Base-by-base conservation (phyloP, 768 basidiomycete species). In the Trametes sanguinea region DNA sequence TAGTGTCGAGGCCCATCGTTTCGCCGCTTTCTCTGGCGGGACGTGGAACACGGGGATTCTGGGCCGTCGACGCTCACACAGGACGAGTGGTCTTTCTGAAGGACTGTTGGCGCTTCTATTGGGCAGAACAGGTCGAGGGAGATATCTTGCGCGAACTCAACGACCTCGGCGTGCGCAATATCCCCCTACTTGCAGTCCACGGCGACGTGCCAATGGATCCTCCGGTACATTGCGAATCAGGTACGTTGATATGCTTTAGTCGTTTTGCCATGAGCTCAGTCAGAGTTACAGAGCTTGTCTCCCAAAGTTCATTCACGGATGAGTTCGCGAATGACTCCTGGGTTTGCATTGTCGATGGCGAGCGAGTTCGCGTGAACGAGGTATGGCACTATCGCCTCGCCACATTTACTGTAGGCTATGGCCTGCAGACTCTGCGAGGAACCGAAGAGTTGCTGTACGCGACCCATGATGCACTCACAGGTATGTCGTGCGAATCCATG, bases 31-130 rank as follows among this genome's bases (percentile, higher is more conserved):
- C 37, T 2, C 17, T 64, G 11, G 39, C 11, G 13, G 53, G 62
- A 1, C 62, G 62, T 10, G 51, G 39, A 3, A 64, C 62, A 27
- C 33, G 52, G 3, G 62, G 57, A 3, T 59, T 54, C 33, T 64
- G 62, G 62, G 62, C 62, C 5, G 57, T 64, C 14, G 29, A 54
- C 13, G 43, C 10, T 5, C n/a, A 2, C 29, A 43, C 57, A 2
- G 29, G 40, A 3, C 50, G n/a, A 3, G n/a, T 63, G 27, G 57
- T 40, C 0, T 63, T 63, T 52, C 33, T 63, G 9, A 63, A 63
- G 48, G 62, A 63, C 14, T 55, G 52, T 2, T 64, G 62, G 62
- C 57, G 53, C 2, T 9, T 17, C 27, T 6, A 30, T 10, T 39
- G 13, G 2, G 32, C 10, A 3, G 10, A 29, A 17, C 30, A 17